A percentile compares a stretch with the other conserved stretches of the same genome.
Conservation (phyloP, 2,329 filamentous ascomycete genomes). For the Herpotrichia juniperi region DNA sequence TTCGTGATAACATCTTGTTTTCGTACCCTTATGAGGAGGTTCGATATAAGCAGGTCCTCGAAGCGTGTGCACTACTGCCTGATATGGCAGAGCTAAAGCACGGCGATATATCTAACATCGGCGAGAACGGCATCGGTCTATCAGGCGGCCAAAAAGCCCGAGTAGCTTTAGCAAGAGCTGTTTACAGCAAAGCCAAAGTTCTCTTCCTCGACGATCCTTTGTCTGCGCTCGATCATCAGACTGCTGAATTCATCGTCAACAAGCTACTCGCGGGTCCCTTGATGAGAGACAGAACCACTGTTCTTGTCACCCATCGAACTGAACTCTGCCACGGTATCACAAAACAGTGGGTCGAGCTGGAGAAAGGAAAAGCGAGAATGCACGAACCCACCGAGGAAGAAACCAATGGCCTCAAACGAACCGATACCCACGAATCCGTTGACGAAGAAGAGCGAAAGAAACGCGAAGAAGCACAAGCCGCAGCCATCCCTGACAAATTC, state of each 20-base stretch:
- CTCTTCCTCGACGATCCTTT: slow-evolving; percentile 65
- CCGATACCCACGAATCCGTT: slow-evolving; percentile 43
- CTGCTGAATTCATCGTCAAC: slow-evolving; percentile 65
- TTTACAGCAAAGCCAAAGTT: slow-evolving; percentile 62
- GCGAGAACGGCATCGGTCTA: slow-evolving; percentile 66
- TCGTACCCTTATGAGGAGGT: slow-evolving; percentile 70
- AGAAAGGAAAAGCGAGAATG: slow-evolving; percentile 60
- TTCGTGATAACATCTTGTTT: slow-evolving; percentile 72
- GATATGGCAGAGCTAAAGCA: slow-evolving; percentile 69
- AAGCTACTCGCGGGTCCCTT: slow-evolving; percentile 63
- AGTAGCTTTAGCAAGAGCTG: slow-evolving; percentile 65
- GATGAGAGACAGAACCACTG: slow-evolving; percentile 58
- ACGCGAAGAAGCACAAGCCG: slow-evolving; percentile 47
- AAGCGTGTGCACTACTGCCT: slow-evolving; percentile 66
- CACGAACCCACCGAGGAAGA: slow-evolving; percentile 52
- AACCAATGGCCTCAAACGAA: slow-evolving; percentile 51
- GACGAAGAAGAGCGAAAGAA: slow-evolving; percentile 45
- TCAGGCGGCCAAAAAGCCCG: slow-evolving; percentile 67
- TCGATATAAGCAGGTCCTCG: slow-evolving; percentile 71
- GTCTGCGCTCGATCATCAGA: slow-evolving; percentile 68
- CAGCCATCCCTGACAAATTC: slow-evolving; percentile 73
- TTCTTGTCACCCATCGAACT: slow-evolving; percentile 69
- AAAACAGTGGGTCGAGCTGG: slow-evolving; percentile 73
- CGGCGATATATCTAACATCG: slow-evolving; percentile 66
- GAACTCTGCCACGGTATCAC: slow-evolving; percentile 77